Base-by-base conservation (phyloP, 257 asterid genomes). In the Capsicum chinense region DNA sequence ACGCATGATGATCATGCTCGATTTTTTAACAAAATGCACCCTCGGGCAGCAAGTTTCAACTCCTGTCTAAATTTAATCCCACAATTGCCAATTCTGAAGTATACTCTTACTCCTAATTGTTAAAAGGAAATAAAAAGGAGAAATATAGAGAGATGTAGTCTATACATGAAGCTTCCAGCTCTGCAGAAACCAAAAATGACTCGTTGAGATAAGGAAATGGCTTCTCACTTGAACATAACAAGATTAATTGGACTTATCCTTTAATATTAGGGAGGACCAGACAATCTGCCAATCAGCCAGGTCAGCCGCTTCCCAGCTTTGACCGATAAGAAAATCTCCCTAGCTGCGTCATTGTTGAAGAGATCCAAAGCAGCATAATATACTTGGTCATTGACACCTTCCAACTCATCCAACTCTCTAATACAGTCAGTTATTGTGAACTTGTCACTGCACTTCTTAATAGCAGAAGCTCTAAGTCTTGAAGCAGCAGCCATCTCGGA, bases 401-500 rank as follows among this genome's bases (percentile, higher is more conserved):
- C 88, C 86, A 94, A 69, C 48, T 86, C 93, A 85, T 94, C 97
- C 89, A 94, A 85, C 9, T 94, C 97, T 84, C 64, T 86, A 21
- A 94, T 88, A 84, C 97, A 93, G 71, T 93, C 93, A 0, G 93
- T 63, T 60, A 94, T 90, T 5, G 94, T 86, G 83, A 80, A 94
- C 48, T 67, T 90, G 63, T 87, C 88, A 17, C 92, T 91, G 48
- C 81, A 85, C 84, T 89, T 90, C 79, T 79, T 84, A 60, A 92
- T 79, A 63, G 95, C 93, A 76, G 87, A 93, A 2, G 94, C 91
- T 90, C 93, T 90, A 59, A 89, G 88, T 81, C 89, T 93, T 62
- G 93, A 91, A 81, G 97, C 92, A 63, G 95, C 88, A 56, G 98
- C 97, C 94, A 94, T 94, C 88, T 94, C 95, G 84, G 89, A 62